Conservation (phyloP, 2,329 filamentous ascomycete genomes). For the Alternaria sp. region DNA sequence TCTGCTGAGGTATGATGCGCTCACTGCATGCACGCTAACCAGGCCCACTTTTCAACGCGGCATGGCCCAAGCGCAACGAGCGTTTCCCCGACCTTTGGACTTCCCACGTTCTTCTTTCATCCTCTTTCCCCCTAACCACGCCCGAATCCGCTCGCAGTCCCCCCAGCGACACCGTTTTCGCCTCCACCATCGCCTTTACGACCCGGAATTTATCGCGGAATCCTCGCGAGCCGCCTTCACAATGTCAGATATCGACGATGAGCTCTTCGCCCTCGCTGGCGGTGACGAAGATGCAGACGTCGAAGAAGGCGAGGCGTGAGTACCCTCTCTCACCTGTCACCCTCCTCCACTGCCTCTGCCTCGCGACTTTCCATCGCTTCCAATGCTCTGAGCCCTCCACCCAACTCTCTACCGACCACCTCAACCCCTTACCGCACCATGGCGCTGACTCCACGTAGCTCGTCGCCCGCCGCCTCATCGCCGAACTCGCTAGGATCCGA, state of each 20-base stretch:
- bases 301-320: conserved; percentile 87
- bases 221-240: conserved; percentile 19
- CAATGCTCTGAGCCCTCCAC: conserved; percentile 17
- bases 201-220: background rate
- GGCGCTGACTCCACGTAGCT: conserved; percentile 62
- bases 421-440: conserved; percentile 23
- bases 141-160: conserved; percentile 20
- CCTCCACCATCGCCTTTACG: conserved; percentile 8
- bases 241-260: conserved; percentile 88
- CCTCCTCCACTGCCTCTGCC: conserved; percentile 10
- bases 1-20: conserved; percentile 26
- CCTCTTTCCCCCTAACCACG: conserved; percentile 27
- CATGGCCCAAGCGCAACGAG: conserved; percentile 27
- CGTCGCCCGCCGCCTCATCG: conserved; percentile 70
- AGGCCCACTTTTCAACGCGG: conserved; percentile 32
- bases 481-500: conserved; percentile 80
- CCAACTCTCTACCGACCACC: conserved; percentile 21
- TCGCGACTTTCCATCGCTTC: conserved; percentile 8
- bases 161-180: conserved; percentile 14
- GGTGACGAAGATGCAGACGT: conserved; percentile 68
- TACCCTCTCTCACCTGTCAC: conserved; percentile 39
- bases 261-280: conserved; percentile 91
- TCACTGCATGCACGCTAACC: conserved; percentile 29
- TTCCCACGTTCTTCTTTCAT: conserved; percentile 25
- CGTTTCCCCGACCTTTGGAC: conserved; percentile 34